These are phyloP conservation scores for Malus hybrid DNA, from an alignment of 331 rosid genomes.

Conservation along the genomic window DNA sequence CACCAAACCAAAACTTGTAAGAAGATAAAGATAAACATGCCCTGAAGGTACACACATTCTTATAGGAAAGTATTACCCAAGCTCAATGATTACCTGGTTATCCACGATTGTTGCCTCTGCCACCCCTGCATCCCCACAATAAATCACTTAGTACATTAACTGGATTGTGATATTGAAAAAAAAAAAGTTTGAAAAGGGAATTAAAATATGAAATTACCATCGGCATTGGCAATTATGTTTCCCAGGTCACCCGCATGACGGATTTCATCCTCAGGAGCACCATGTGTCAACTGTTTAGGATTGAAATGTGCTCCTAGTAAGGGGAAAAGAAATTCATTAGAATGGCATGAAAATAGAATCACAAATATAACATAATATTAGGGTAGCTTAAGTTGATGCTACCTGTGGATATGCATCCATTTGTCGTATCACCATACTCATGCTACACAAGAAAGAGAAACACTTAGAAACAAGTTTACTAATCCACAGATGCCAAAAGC, in stretches of 20 bases:
- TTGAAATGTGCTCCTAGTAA: slow-evolving; percentile 83
- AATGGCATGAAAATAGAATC: background rate
- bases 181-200: background rate
- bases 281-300: slow-evolving; percentile 62
- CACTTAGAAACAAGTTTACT: background rate
- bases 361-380: background rate
- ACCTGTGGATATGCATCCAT: slow-evolving; percentile 97
- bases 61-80: background rate
- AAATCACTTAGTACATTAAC: slow-evolving; percentile 1
- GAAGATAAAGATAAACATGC: background rate
- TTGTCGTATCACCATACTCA: slow-evolving; percentile 93
- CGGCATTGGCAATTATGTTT: slow-evolving; percentile 74
- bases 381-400: background rate
- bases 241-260: slow-evolving; percentile 99
- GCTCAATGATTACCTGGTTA: slow-evolving; percentile 40
- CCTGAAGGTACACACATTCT: background rate
- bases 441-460: slow-evolving; percentile 47
- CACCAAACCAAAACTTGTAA: background rate
- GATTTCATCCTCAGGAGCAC: slow-evolving; percentile 84
- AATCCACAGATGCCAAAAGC: background rate
- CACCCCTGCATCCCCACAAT: slow-evolving; percentile 37
- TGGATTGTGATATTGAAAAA: background rate
- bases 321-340: background rate
- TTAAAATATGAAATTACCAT: slow-evolving; percentile 31
- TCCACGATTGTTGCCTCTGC: slow-evolving; percentile 66